Evolutionary conservation across 2,329 filamentous ascomycete genomes (phyloP).

Genomic region (Sporothrix mexicana): DNA sequence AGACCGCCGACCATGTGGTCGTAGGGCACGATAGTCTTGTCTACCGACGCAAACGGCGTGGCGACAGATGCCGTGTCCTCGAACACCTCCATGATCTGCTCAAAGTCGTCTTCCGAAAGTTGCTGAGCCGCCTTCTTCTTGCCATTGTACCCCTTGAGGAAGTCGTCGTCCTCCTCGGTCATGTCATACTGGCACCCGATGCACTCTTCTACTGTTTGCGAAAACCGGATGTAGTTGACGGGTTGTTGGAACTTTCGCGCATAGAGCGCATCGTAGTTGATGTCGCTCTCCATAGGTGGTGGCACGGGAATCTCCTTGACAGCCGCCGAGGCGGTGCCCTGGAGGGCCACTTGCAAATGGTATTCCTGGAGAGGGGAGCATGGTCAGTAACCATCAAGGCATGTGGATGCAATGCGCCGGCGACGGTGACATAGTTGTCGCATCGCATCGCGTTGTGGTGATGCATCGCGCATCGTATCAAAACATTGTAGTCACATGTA

Average conservation of each 20-base stretch:
- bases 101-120: constrained; percentile 89
- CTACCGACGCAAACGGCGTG: constrained; percentile 86
- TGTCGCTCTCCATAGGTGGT: constrained; percentile 64
- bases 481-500: constrained; percentile 3
- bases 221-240: constrained; percentile 94
- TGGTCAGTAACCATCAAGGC: constrained; percentile 42
- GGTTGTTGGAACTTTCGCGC: constrained; percentile 79
- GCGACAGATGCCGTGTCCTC: constrained; percentile 84
- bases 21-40: constrained; percentile 82
- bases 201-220: constrained; percentile 96
- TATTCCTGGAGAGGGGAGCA: constrained; percentile 70
- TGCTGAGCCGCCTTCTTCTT: constrained; percentile 69
- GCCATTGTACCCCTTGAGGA: constrained; percentile 79
- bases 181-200: constrained; percentile 92
- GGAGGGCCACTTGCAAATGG: constrained; percentile 84
- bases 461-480: constrained; percentile 4
- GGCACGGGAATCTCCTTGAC: constrained; percentile 70
- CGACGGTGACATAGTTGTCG: not conserved
- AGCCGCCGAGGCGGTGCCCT: constrained; percentile 60
- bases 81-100: constrained; percentile 92
- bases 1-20: constrained; percentile 76
- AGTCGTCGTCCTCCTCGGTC: constrained; percentile 86
- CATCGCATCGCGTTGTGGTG: not conserved
- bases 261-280: constrained; percentile 91
- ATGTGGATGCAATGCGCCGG: not conserved